These are phyloP conservation scores for Roridomyces roridus DNA, from an alignment of 768 basidiomycete species.

Conservation along the genomic window DNA sequence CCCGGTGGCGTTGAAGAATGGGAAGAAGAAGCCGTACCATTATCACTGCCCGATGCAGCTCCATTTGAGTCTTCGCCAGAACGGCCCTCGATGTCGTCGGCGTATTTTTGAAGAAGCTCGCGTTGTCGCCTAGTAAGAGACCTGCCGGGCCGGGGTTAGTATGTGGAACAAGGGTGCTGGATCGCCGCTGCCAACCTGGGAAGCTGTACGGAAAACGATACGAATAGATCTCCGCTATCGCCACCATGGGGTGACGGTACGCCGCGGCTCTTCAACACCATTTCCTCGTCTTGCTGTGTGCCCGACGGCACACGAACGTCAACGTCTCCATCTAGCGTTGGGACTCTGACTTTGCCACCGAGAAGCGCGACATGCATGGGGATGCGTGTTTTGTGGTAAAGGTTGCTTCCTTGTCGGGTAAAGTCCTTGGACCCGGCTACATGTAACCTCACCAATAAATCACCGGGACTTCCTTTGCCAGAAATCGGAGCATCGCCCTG, in stretches of 20 bases:
- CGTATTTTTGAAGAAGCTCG: constrained; percentile 87
- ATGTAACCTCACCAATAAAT: constrained; percentile 85
- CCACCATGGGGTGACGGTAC: constrained; percentile 65
- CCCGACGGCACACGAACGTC: constrained; percentile 92
- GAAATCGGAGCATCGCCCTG: constrained; percentile 85
- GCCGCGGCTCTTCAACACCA: constrained; percentile 90
- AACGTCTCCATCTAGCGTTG: constrained; percentile 94
- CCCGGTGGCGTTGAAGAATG: constrained; percentile 55
- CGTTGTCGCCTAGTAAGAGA: constrained; percentile 84
- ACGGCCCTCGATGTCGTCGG: constrained; percentile 89
- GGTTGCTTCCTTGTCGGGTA: constrained; percentile 87
- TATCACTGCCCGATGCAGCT: constrained; percentile 46
- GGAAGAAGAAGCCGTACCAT: constrained; percentile 81
- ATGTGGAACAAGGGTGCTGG: constrained; percentile 6
- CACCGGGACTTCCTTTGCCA: constrained; percentile 80
- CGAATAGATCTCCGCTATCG: constrained; percentile 84
- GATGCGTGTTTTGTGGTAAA: constrained; percentile 89
- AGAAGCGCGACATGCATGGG: constrained; percentile 91
- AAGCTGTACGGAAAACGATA: constrained; percentile 85
- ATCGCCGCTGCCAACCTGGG: constrained; percentile 72
- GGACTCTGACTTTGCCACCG: constrained; percentile 92
- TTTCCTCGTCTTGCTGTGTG: constrained; percentile 97
- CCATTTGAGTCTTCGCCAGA: constrained; percentile 30
- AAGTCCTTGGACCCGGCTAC: constrained; percentile 87
- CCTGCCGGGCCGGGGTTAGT: constrained; percentile 47